Percentiles rank a stretch among this genome's conserved stretches.
Evolutionary conservation across 1,284 basidiomycete species (phyloP).

Genomic region (Neolentinus lepideus): DNA sequence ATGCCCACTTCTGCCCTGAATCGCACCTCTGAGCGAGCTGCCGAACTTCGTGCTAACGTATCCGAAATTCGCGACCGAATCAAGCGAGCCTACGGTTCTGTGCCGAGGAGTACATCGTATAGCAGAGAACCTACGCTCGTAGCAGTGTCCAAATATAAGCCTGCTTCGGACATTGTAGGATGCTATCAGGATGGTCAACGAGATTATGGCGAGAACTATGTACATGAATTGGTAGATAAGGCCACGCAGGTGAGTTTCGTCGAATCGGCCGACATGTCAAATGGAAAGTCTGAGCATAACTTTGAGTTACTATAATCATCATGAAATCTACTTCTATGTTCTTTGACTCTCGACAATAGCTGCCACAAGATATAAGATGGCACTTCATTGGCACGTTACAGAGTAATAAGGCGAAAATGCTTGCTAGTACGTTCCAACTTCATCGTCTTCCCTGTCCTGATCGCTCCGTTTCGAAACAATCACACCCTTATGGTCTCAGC

Average conservation of each 20-base stretch:
- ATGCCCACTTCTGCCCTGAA: neutral
- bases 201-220: conserved; percentile 98
- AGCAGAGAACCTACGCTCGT: conserved; percentile 42
- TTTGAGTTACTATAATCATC: neutral
- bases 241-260: conserved; percentile 55
- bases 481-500: no score
- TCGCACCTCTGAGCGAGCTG: neutral
- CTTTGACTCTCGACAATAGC: conserved; percentile 34
- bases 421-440: conserved; percentile 60
- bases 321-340: no score
- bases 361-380: conserved; percentile 85
- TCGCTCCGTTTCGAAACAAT: no score
- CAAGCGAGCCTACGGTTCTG: neutral
- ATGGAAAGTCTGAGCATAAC: conserved; percentile 5
- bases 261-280: neutral
- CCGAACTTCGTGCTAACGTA: neutral
- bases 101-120: neutral
- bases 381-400: conserved; percentile 96
- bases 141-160: conserved; percentile 94
- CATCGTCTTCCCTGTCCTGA: no score
- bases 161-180: conserved; percentile 79
- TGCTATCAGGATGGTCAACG: conserved; percentile 77
- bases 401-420: conserved; percentile 89
- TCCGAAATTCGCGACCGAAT: neutral
- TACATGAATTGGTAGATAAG: conserved; percentile 92